A percentile compares a stretch with the other conserved stretches of the same genome.
These are phyloP conservation scores for Knufia petricola DNA, from an alignment of 2,329 filamentous ascomycete species.

Conservation along the genomic window DNA sequence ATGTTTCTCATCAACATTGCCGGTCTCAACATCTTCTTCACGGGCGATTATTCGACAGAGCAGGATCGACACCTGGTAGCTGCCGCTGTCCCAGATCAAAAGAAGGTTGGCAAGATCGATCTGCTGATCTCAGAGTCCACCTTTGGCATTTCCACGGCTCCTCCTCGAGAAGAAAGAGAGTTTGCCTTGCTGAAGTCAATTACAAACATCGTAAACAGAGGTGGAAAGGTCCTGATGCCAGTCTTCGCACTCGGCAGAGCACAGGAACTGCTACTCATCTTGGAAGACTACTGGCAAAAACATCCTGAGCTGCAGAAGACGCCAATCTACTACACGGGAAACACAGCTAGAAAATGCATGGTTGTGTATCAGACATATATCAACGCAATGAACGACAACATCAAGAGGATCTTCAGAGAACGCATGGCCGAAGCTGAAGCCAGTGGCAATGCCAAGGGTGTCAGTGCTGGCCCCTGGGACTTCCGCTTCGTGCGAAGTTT, in stretches of 20 bases:
- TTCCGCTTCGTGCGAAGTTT: conserved; percentile 89
- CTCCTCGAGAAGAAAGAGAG: conserved; percentile 82
- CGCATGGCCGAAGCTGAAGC: conserved; percentile 85
- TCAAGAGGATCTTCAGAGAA: conserved; percentile 88
- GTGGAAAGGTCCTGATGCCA: conserved; percentile 84
- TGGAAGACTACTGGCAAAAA: conserved; percentile 94
- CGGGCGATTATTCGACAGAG: conserved; percentile 92
- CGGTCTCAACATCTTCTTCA: conserved; percentile 93
- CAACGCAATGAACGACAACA: conserved; percentile 98
- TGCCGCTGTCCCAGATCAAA: conserved; percentile 63
- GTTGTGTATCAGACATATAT: conserved; percentile 97
- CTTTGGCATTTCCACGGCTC: conserved; percentile 89
- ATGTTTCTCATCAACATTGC: conserved; percentile 99
- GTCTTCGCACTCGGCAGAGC: conserved; percentile 91
- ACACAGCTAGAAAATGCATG: conserved; percentile 94
- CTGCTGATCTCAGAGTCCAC: conserved; percentile 96
- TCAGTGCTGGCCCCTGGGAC: conserved; percentile 70
- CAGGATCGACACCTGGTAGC: conserved; percentile 93
- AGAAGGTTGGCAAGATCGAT: conserved; percentile 73
- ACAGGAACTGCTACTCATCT: conserved; percentile 84
- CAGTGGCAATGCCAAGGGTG: conserved; percentile 64
- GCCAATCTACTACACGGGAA: conserved; percentile 96
- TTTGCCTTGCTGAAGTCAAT: conserved; percentile 92
- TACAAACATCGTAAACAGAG: conserved; percentile 79
- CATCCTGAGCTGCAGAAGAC: conserved; percentile 80